Evolutionary conservation across 257 asterid genomes (phyloP), one percentile per base, ranked within the genome.

Genomic region (Penstemon barbatus): DNA sequence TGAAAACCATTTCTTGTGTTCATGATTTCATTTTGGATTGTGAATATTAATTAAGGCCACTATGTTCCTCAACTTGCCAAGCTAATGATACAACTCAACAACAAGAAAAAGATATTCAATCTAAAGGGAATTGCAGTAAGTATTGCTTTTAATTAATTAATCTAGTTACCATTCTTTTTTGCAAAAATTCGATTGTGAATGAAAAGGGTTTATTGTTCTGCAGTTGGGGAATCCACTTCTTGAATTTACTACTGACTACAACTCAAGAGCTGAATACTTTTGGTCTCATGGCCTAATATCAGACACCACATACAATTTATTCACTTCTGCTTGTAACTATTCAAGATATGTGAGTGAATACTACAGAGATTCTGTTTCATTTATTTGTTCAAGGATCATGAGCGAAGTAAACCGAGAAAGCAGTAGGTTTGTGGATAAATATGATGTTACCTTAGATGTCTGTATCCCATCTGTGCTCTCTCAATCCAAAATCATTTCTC

Each of bases 231-330:
- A 87, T 81, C 95, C 95, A 63, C 81, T 87, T 59, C 86, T 87
- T 43, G 95, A 85, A 71, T 87, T 83, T 46, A 73, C 82, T 3
- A 77, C 84, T 0, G 95, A 87, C 71, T 85, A 81, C 71, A 87
- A 87, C 56, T 83, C 91, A 4, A 79, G 89, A 75, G 91, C 91
- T 3, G 95, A 85, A 58, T 87, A 83, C 74, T 81, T 85, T 44
- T 88, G 95, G 95, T 88, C 95, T 45, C 95, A 88, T 64, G 95
- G 95, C 41, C 73, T 88, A 50, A 83, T 88, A 77, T 88, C 95
- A 44, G 92, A 88, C 71, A 64, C 86, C 7, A 85, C 92, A 2
- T 85, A 85, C 78, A 78, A 57, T 56, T 52, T 83, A 71, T 85
- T 88, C 78, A 80, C 85, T 71, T 77, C 77, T 8, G 72, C 59